Conservation (phyloP, 208 protist species). For the Trypanosoma theileri region DNA sequence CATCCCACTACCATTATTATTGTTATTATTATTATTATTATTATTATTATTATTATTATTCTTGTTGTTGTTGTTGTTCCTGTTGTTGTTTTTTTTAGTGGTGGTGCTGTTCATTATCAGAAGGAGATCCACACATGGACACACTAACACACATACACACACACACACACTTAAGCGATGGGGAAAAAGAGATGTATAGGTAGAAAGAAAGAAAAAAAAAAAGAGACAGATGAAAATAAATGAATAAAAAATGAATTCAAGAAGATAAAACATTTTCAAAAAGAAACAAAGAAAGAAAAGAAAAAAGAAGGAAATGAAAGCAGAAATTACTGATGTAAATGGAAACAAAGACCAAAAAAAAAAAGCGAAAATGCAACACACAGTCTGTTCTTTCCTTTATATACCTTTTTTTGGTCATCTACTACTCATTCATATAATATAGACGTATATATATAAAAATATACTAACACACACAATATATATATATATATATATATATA, state of each 20-base stretch:
- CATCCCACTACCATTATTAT: not conserved
- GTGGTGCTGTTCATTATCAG: not conserved
- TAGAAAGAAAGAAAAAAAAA: not conserved
- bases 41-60: not conserved
- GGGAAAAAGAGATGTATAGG: too few relatives aligned
- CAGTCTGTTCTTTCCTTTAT: too few relatives aligned
- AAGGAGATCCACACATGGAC: too few relatives aligned
- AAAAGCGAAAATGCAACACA: not conserved
- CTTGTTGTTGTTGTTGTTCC: not conserved
- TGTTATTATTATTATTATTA: not conserved
- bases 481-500: constrained; percentile 6
- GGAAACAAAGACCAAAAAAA: not conserved
- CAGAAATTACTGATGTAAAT: not conserved
- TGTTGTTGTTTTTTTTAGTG: not conserved
- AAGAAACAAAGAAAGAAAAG: not conserved
- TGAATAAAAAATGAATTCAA: too few relatives aligned
- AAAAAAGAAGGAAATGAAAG: not conserved
- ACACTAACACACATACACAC: too few relatives aligned
- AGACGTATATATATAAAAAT: too few relatives aligned
- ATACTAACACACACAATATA: too few relatives aligned
- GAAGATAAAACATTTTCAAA: not conserved
- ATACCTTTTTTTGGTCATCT: too few relatives aligned
- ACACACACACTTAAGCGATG: too few relatives aligned
- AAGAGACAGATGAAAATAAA: not conserved
- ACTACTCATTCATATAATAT: not conserved